Evolutionary conservation across 2,329 filamentous ascomycete species (phyloP), one percentile per base, ranked within the genome.

Genomic region (Sphaerulina musiva): DNA sequence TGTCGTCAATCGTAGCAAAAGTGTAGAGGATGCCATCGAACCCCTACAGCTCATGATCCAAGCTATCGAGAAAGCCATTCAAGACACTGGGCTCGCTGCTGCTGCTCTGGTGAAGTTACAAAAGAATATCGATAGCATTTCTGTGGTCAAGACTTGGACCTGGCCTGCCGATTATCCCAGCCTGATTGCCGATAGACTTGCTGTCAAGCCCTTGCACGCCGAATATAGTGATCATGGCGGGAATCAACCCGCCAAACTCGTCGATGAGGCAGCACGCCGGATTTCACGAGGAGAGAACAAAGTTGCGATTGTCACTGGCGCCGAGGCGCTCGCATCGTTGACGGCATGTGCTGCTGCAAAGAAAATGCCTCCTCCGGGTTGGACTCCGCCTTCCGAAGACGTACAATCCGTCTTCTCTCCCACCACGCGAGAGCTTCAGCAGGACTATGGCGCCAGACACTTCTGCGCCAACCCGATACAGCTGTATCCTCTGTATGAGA

Each of bases 401-500:
- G 72, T 79, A 0, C 71, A 75, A 17, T 62, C 69, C 2, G 75
- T 81, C 50, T 77, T 80, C 65, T 70, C 77, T 2, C 75, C 79
- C 0, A 78, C 80, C 5, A 74, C 73, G 5, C 70, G 74, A 2
- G 69, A 73, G 40, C 69, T 77, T 2, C 46, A 62, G 40, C 51
- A 62, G 83, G 80, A 79, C 61, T 63, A 81, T 10, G 82, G 80
- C 1, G 75, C 77, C 1, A 70, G 72, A 2, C 83, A 86, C 61
- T 72, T 72, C 1, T 78, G 86, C 9, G 82, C 83, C 0, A 73
- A 80, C 0, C 83, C 84, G 0, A 83, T 86, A 9, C 83, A 87
- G 32, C 73, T 86, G 0, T 87, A 87, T 61, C 82, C 84, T 0
- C 64, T 87, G 0, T 86, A 84, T 61, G 84, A 86, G 59, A 85